Evolutionary conservation across 345 rosid species (phyloP).

Genomic region (Psidium guajava): DNA sequence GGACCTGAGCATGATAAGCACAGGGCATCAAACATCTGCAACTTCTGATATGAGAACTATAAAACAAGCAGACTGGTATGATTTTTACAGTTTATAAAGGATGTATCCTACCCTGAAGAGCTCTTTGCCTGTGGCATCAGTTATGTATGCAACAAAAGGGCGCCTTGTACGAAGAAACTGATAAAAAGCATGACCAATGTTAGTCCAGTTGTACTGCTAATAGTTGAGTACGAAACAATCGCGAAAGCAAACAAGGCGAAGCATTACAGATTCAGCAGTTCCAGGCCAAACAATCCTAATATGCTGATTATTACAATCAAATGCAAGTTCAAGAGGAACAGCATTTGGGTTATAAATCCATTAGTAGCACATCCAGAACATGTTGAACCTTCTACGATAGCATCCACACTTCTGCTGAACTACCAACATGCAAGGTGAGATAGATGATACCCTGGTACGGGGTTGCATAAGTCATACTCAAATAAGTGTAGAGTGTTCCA

Average conservation of each 20-base stretch:
- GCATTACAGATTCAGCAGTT: background rate
- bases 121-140: constrained; percentile 66
- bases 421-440: background rate
- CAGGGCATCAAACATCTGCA: constrained; percentile 4
- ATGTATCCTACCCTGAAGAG: constrained; percentile 57
- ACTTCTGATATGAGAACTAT: background rate
- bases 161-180: constrained; percentile 85
- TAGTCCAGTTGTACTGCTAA: background rate
- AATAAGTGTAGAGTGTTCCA: background rate
- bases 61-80: background rate
- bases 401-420: background rate
- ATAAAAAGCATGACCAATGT: constrained; percentile 1
- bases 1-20: constrained; percentile 48
- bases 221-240: background rate
- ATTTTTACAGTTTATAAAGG: background rate
- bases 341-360: background rate
- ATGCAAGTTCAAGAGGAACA: background rate
- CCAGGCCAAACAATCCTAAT: background rate
- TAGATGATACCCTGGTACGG: background rate
- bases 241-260: background rate
- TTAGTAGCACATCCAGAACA: background rate
- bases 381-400: background rate
- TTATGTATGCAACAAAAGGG: constrained; percentile 74
- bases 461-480: background rate
- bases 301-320: background rate